Evolutionary conservation across 805 yeast species (phyloP).

Genomic region (Metschnikowia shivogae): DNA sequence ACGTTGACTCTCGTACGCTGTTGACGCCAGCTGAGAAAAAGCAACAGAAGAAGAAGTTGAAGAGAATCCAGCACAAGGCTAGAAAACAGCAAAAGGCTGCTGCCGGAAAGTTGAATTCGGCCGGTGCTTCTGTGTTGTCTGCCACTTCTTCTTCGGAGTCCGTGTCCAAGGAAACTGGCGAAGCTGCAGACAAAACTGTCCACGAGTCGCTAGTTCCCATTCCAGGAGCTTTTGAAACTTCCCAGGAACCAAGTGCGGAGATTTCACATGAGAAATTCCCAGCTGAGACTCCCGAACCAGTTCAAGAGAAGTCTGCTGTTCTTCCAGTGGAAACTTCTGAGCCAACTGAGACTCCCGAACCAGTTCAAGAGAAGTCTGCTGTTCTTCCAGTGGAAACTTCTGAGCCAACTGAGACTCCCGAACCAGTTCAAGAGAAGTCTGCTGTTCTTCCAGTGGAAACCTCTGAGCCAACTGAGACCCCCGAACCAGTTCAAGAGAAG

Average conservation of each 20-base stretch:
- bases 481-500: too few relatives aligned
- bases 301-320: too few relatives aligned
- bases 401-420: too few relatives aligned
- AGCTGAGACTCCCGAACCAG: background rate
- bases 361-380: too few relatives aligned
- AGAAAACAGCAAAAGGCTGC: conserved; percentile 35
- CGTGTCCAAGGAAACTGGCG: background rate
- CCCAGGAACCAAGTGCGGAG: background rate
- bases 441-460: too few relatives aligned
- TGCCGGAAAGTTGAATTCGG: background rate
- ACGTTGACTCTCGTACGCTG: conserved; percentile 36
- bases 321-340: too few relatives aligned
- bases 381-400: too few relatives aligned
- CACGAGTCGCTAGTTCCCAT: background rate
- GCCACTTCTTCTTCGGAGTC: conserved; percentile 2
- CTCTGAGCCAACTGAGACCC: too few relatives aligned
- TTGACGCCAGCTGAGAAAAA: conserved; percentile 21
- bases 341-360: too few relatives aligned
- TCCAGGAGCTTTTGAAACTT: background rate
- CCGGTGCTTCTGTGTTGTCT: conserved; percentile 4
- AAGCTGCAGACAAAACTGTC: background rate
- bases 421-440: too few relatives aligned
- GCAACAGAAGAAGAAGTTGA: conserved; percentile 42
- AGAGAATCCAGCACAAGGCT: conserved; percentile 40
- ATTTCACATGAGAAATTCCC: background rate